phyloP scores from a whole-genome alignment of 2,329 filamentous ascomycete species.

The Penicillium sp. region DNA sequence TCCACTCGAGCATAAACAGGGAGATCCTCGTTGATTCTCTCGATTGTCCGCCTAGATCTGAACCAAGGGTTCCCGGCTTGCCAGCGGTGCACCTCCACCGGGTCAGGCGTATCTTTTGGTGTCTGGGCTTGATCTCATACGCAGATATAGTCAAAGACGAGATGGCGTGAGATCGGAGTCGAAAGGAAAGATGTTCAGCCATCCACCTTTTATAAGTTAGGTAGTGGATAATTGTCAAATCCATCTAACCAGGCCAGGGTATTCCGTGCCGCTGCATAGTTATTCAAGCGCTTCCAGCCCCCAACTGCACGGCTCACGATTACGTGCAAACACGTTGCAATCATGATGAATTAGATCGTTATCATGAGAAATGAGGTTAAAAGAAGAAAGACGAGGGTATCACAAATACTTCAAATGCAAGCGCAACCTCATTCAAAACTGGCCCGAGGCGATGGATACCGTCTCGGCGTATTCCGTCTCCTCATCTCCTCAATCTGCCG shows the following conservation, averaged over 20 bases:
- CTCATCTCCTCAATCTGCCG: constrained; percentile 5
- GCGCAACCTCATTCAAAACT: background rate
- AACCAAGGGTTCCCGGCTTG: background rate
- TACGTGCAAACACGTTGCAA: too few relatives aligned
- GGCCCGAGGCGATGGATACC: background rate
- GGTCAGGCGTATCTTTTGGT: too few relatives aligned
- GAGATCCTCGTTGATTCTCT: background rate
- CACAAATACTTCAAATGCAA: background rate
- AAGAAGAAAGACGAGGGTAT: background rate
- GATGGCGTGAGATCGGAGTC: too few relatives aligned
- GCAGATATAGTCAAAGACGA: too few relatives aligned
- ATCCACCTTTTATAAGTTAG: too few relatives aligned
- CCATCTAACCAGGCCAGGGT: too few relatives aligned
- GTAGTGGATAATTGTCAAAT: too few relatives aligned
- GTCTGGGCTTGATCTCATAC: too few relatives aligned
- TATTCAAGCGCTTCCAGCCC: too few relatives aligned
- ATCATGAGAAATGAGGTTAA: background rate
- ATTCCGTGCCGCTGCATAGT: too few relatives aligned
- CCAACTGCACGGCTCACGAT: too few relatives aligned
- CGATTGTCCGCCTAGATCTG: background rate
- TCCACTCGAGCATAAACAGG: background rate
- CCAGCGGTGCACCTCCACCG: background rate
- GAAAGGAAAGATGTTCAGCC: too few relatives aligned
- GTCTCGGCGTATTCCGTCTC: background rate
- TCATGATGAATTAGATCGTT: background rate